These are phyloP conservation scores for Sclerotinia sclerotiorum DNA, from an alignment of 2,329 filamentous ascomycete species.

Conservation along the genomic window DNA sequence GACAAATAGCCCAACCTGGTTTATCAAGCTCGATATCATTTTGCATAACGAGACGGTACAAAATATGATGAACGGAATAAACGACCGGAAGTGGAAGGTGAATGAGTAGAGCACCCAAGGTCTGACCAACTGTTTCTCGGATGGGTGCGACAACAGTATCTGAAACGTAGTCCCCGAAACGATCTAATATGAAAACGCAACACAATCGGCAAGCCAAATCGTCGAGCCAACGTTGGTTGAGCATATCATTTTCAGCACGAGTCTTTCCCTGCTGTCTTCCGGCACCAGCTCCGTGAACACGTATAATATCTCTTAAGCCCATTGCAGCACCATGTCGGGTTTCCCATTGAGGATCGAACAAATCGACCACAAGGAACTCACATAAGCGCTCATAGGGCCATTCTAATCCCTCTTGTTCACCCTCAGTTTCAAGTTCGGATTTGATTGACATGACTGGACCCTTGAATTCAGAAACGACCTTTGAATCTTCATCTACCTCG, in stretches of 20 bases:
- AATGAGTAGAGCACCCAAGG: conserved; percentile 82
- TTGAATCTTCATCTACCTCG: conserved; percentile 82
- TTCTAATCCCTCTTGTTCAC: conserved; percentile 73
- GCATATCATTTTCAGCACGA: conserved; percentile 69
- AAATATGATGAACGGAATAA: conserved; percentile 76
- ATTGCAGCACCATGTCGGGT: conserved; percentile 94
- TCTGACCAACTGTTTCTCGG: conserved; percentile 91
- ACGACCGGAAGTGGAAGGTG: conserved; percentile 80
- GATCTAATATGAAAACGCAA: conserved; percentile 94
- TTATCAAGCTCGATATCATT: conserved; percentile 71
- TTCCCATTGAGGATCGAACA: conserved; percentile 94
- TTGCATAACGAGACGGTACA: conserved; percentile 91
- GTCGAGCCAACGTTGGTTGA: conserved; percentile 86
- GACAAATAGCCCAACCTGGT: conserved; percentile 89
- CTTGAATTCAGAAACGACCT: conserved; percentile 94
- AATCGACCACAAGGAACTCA: conserved; percentile 88
- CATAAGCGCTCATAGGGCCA: conserved; percentile 96
- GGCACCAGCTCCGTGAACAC: conserved; percentile 87
- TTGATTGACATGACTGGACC: conserved; percentile 79
- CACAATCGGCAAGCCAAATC: conserved; percentile 93
- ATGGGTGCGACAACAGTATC: conserved; percentile 97
- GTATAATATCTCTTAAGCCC: conserved; percentile 85
- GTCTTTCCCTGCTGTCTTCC: conserved; percentile 72
- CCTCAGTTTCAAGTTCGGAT: conserved; percentile 77
- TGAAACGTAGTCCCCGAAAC: conserved; percentile 96